phyloP scores from a whole-genome alignment of 2,329 filamentous ascomycete genomes.

The Ophiostoma novo-ulmi region DNA sequence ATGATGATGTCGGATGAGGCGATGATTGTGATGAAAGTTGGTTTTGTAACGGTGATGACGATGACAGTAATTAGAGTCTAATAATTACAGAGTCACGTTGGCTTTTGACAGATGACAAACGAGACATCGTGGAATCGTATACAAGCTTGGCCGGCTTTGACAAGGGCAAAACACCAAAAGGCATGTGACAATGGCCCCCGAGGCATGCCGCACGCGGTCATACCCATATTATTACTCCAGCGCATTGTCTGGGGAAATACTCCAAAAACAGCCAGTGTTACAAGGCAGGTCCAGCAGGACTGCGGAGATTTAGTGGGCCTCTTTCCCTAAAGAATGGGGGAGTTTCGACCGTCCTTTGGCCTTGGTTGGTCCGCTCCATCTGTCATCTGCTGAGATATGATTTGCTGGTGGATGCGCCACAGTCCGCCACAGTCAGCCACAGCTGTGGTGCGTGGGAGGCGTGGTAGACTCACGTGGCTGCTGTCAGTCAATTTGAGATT shows the following conservation, averaged over 20 bases:
- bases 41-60: neutral
- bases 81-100: neutral
- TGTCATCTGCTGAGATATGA: neutral
- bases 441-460: no score
- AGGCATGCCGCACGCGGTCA: slow-evolving; percentile 15
- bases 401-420: slow-evolving; percentile 2
- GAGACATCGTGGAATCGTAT: neutral
- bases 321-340: slow-evolving; percentile 1
- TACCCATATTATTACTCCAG: neutral
- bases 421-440: neutral
- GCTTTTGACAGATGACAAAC: neutral
- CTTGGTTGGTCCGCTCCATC: neutral
- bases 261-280: slow-evolving; percentile 1
- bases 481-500: neutral
- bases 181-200: slow-evolving; percentile 18
- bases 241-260: slow-evolving; percentile 8
- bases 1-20: neutral
- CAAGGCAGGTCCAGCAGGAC: neutral
- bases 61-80: no score
- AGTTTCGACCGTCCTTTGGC: neutral
- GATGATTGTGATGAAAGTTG: neutral
- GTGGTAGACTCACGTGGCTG: neutral
- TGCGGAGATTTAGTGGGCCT: slow-evolving; percentile 12
- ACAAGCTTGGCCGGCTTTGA: neutral
- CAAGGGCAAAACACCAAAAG: slow-evolving; percentile 12